These are phyloP conservation scores for Pseudocercospora vitis DNA, from an alignment of 2,329 filamentous ascomycete species.

Conservation along the genomic window DNA sequence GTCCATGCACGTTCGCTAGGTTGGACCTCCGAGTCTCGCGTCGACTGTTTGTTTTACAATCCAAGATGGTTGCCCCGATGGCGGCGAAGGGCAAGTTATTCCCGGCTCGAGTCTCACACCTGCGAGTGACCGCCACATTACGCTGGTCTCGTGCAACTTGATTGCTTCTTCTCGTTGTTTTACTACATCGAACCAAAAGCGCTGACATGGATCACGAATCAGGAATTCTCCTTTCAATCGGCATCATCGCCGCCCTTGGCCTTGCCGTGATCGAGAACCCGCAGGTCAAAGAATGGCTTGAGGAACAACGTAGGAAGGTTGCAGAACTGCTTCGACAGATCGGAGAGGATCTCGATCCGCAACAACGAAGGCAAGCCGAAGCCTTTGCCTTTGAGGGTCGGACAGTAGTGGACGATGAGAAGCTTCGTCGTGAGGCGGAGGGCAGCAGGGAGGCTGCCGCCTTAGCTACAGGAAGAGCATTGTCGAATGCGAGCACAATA, in stretches of 20 bases:
- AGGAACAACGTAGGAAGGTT: conserved; percentile 61
- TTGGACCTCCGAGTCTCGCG: background rate
- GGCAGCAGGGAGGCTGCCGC: conserved; percentile 37
- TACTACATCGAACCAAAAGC: background rate
- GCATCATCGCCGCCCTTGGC: conserved; percentile 61
- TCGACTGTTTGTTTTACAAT: background rate
- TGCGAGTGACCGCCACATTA: conserved; percentile 15
- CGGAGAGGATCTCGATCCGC: conserved; percentile 60
- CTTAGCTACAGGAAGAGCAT: conserved; percentile 37
- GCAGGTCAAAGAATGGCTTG: conserved; percentile 62
- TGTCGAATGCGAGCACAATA: conserved; percentile 28
- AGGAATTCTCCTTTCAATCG: conserved; percentile 64
- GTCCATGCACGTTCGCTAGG: conserved; percentile 1
- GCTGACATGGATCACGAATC: conserved; percentile 23
- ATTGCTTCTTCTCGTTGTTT: background rate
- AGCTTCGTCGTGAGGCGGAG: conserved; percentile 33
- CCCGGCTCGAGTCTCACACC: conserved; percentile 3
- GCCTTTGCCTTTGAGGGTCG: conserved; percentile 41
- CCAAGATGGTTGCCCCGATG: conserved; percentile 13
- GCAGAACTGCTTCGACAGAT: conserved; percentile 59
- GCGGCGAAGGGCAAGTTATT: conserved; percentile 20
- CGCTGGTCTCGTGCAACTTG: conserved; percentile 12
- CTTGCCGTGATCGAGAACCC: conserved; percentile 65
- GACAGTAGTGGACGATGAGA: conserved; percentile 34
- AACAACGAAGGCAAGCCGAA: conserved; percentile 39